Base-by-base conservation (phyloP, 129 eudicot genomes). In the Flaveria sonorensis region DNA sequence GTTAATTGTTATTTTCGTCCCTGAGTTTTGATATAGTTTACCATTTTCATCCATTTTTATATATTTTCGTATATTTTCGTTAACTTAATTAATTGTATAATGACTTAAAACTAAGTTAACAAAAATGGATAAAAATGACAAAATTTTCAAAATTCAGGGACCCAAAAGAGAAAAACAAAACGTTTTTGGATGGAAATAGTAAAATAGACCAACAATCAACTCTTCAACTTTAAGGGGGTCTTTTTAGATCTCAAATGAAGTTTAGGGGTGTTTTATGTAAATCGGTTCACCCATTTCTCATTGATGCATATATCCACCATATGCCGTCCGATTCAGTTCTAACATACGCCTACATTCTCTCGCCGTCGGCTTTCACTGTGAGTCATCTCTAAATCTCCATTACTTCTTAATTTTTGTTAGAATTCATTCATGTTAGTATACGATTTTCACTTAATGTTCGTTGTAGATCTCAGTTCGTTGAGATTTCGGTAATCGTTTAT, bases 331-430 rank as follows among this genome's bases (percentile, higher is more conserved):
- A 61, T 71, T 79, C 59, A 50, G 67, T 16, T 50, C 64, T 42
- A 51, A 62, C 68, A 79, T 9, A 72, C 74, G 68, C 78, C 61
- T 77, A 63, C 81, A 56, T 80, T 80, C 59, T 51, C 74, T 80
- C 61, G 61, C 74, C 77, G 57, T 72, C 78, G 65, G 46, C 68
- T 72, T 60, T 51, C 68, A 72, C 74, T 2, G 79, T 80, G 14
- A 51, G 83, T 71, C 77, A 6, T 45, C 59, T 26, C 50, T 57
- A 40, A 40, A 40, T 60, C 71, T 45, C 45, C n/a, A 20, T 24
- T 21, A 26, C n/a, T 61, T 78, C 56, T 71, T 45, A 0, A 1
- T 30, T 61, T 39, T 10, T 30, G 12, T 47, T 23, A 72, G 36
- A 63, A 36, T 52, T 65, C 46, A 21, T 6, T 48, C 32, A 36